Evolutionary conservation across 2,329 filamentous ascomycete species (phyloP).

Genomic region (Periconia digitata): DNA sequence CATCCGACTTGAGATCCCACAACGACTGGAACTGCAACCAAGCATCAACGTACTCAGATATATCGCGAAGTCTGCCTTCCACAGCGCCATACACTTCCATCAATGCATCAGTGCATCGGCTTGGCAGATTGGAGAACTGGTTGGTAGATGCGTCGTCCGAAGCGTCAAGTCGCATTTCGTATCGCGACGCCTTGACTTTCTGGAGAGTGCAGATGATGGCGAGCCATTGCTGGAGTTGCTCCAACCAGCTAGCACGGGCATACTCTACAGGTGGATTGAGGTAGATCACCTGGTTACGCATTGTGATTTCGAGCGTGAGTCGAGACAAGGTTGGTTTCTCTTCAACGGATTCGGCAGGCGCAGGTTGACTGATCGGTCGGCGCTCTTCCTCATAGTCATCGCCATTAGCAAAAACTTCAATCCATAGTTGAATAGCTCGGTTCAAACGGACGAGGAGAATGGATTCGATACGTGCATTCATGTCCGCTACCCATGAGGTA

Average conservation of each 20-base stretch:
- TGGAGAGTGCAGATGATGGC: constrained; percentile 88
- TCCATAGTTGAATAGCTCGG: constrained; percentile 83
- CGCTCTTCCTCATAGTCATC: constrained; percentile 37
- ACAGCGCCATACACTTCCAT: constrained; percentile 79
- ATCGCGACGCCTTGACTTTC: constrained; percentile 92
- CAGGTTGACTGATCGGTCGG: constrained; percentile 28
- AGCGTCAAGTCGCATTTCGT: constrained; percentile 79
- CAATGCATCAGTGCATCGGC: constrained; percentile 77
- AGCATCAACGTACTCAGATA: constrained; percentile 88
- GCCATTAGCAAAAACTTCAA: constrained; percentile 70
- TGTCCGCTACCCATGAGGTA: constrained; percentile 80
- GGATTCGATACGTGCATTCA: constrained; percentile 83
- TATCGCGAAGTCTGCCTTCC: constrained; percentile 77
- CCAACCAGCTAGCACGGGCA: constrained; percentile 89
- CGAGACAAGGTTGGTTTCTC: constrained; percentile 65
- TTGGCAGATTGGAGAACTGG: constrained; percentile 82
- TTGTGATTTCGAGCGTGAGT: constrained; percentile 88
- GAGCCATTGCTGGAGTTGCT: constrained; percentile 90
- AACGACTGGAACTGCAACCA: constrained; percentile 98
- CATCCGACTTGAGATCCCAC: constrained; percentile 95
- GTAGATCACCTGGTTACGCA: constrained; percentile 97
- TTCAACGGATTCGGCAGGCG: constrained; percentile 49
- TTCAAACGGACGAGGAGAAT: constrained; percentile 82
- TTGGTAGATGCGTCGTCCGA: constrained; percentile 60
- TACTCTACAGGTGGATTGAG: constrained; percentile 91